phyloP scores from a whole-genome alignment of 305 asterid genomes.

The Withania somnifera region DNA sequence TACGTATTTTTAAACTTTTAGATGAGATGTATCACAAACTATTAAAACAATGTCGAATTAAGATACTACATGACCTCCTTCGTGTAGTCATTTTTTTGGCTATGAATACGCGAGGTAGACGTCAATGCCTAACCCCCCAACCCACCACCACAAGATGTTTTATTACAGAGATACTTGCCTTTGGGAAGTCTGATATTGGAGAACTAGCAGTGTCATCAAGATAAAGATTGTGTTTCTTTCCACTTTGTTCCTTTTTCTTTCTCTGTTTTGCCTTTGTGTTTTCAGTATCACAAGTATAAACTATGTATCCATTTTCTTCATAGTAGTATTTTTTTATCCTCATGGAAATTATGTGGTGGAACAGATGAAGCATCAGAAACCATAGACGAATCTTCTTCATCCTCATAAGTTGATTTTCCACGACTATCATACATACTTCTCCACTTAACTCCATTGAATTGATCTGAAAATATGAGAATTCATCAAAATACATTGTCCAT shows the following conservation, averaged over 20 bases:
- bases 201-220: slow-evolving; percentile 94
- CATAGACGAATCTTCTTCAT: slow-evolving; percentile 69
- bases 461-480: slow-evolving; percentile 34
- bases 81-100: neutral
- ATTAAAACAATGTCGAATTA: neutral
- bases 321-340: neutral
- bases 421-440: neutral
- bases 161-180: slow-evolving; percentile 23
- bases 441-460: slow-evolving; percentile 10
- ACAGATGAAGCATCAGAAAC: slow-evolving; percentile 87
- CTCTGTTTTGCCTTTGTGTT: slow-evolving; percentile 25
- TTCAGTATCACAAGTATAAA: too few relatives aligned
- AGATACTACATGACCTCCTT: neutral
- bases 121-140: neutral
- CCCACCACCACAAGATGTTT: neutral
- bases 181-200: slow-evolving; percentile 28
- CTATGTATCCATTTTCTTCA: too few relatives aligned
- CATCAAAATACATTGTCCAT: slow-evolving; percentile 82
- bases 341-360: slow-evolving; percentile 39
- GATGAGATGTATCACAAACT: neutral
- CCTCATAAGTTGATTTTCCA: slow-evolving; percentile 8
- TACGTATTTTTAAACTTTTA: neutral
- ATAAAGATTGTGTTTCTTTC: slow-evolving; percentile 23
- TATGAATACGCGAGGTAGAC: neutral
- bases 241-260: slow-evolving; percentile 21